Conservation (phyloP, 306 rosid genomes). For the Citrullus amarus region DNA sequence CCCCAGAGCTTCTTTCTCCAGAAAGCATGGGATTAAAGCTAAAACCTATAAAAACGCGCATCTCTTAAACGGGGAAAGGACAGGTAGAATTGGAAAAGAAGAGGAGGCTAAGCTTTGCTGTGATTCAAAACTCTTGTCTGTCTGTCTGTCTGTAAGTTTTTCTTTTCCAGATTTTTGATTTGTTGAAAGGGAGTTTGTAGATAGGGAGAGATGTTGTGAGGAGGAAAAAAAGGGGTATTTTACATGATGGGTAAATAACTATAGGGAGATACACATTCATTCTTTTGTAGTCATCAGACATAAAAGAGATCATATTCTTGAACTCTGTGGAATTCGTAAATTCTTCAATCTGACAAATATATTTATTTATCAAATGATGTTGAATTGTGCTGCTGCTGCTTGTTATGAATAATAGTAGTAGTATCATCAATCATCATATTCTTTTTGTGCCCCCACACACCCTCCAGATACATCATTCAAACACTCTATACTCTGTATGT, state of each 20-base stretch:
- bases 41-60: conserved; percentile 81
- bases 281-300: conserved; percentile 9
- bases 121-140: background rate
- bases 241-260: background rate
- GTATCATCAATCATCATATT: no score
- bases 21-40: conserved; percentile 95
- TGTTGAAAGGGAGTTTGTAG: background rate
- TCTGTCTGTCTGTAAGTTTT: background rate
- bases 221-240: background rate
- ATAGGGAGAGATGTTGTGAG: background rate
- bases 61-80: conserved; percentile 22
- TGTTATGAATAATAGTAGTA: background rate
- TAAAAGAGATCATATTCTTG: conserved; percentile 5
- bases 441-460: no score
- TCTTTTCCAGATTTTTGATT: conserved; percentile 7
- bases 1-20: conserved; percentile 89
- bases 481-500: no score
- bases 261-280: conserved; percentile 3
- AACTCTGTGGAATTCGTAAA: background rate
- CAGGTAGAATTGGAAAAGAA: background rate
- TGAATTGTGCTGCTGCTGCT: background rate
- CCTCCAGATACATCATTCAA: no score
- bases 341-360: conserved; percentile 1
- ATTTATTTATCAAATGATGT: background rate
- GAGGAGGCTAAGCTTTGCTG: background rate